These are phyloP conservation scores for Aspergillus steynii DNA, from an alignment of 495 filamentous ascomycete species.

Conservation along the genomic window DNA sequence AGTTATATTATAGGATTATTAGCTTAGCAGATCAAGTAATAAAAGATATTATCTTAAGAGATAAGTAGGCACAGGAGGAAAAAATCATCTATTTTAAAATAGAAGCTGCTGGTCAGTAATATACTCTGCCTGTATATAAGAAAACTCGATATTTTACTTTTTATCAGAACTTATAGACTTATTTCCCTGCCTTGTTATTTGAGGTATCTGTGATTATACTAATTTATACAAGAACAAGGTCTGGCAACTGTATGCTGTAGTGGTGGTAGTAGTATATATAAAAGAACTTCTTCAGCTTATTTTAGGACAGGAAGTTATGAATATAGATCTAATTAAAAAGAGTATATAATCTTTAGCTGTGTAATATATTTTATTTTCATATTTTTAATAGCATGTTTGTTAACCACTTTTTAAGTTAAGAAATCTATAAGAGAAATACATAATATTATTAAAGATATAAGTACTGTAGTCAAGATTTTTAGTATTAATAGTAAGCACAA, in stretches of 20 bases:
- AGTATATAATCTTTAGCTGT: background rate
- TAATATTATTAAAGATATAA: background rate
- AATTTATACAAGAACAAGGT: background rate
- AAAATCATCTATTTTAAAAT: background rate
- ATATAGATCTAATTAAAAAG: background rate
- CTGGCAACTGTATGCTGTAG: conserved; percentile 1
- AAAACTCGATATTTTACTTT: background rate
- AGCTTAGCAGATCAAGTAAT: background rate
- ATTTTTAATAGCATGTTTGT: background rate
- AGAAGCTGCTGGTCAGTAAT: background rate
- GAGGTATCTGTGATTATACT: background rate
- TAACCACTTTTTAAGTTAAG: conserved; percentile 1
- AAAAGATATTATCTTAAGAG: background rate
- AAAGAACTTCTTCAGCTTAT: conserved; percentile 1
- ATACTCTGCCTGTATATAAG: background rate
- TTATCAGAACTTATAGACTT: background rate
- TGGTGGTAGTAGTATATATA: background rate
- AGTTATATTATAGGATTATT: background rate
- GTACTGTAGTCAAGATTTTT: background rate
- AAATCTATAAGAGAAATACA: conserved; percentile 1
- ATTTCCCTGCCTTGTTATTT: background rate
- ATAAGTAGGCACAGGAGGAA: background rate
- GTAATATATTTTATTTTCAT: background rate
- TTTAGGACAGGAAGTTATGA: background rate
- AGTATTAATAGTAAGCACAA: background rate